A percentile compares a stretch with the other conserved stretches of the same genome.
Evolutionary conservation across 176 grass and related monocot species (phyloP).

Genomic region (barley (Hordeum vulgare)): MorexV3_pseudomolecules_assembly NC_058523.1:29746095-29746594

Average conservation of each 20-base stretch:
- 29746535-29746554: no score
- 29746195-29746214: background rate
- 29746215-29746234: background rate
- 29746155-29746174: background rate
- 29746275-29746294: background rate
- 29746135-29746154: background rate
- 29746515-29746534: no score
- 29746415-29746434: background rate
- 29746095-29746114: background rate
- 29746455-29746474: background rate
- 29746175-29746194: background rate
- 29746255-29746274: background rate
- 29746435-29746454: background rate
- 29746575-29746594: no score
- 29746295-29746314: background rate
- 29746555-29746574: no score
- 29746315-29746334: background rate
- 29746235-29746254: background rate
- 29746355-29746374: background rate
- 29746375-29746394: background rate
- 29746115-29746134: background rate
- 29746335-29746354: background rate
- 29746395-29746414: background rate
- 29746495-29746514: no score
- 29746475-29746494: no score